Percentiles rank a stretch among this genome's conserved stretches.
These are phyloP conservation scores for Chalciporus chontae DNA, from an alignment of 768 basidiomycete genomes.

Conservation along the genomic window DNA sequence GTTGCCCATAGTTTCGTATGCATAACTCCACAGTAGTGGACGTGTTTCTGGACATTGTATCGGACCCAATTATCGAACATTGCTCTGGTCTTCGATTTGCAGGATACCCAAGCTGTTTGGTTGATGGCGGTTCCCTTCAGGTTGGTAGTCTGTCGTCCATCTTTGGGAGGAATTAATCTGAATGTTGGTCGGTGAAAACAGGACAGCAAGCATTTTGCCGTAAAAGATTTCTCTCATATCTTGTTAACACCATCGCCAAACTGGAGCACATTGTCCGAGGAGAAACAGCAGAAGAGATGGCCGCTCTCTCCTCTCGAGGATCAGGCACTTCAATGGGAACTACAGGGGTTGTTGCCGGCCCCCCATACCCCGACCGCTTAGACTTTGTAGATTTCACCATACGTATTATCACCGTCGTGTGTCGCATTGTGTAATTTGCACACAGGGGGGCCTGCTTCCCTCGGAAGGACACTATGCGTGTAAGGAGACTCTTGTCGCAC, in stretches of 20 bases:
- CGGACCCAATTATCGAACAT: conserved; percentile 80
- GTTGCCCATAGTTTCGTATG: conserved; percentile 71
- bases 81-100: conserved; percentile 62
- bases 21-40: conserved; percentile 65
- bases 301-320: conserved; percentile 18
- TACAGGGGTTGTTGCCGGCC: conserved; percentile 17
- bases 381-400: not conserved
- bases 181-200: conserved; percentile 4
- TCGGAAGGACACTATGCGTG: not conserved
- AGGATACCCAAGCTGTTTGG: conserved; percentile 47
- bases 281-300: conserved; percentile 18
- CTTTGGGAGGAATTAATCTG: not conserved
- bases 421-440: not conserved
- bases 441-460: not conserved
- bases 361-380: not conserved
- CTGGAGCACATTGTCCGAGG: conserved; percentile 41
- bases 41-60: conserved; percentile 62
- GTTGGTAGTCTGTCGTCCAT: conserved; percentile 10
- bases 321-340: conserved; percentile 12
- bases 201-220: conserved; percentile 41
- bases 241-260: conserved; percentile 73
- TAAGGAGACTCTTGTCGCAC: not conserved
- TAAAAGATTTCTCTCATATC: conserved; percentile 88
- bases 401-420: not conserved
- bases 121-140: not conserved